Evolutionary conservation across 2,329 filamentous ascomycete species (phyloP).

Genomic region (Epichloe brachyelytri): DNA sequence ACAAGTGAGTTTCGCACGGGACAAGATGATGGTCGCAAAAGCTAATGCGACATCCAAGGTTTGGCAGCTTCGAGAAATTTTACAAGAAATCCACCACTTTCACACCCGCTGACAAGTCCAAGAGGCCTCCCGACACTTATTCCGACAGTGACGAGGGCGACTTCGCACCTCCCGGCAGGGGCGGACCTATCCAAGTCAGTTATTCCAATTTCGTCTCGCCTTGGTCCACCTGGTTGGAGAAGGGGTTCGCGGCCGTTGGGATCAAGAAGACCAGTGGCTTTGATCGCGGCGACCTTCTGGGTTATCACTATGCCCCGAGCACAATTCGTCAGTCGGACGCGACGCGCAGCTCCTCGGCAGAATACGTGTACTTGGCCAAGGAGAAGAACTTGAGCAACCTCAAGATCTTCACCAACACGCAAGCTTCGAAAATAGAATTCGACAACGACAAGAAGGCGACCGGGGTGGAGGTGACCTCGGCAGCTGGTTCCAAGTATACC

Average conservation of each 20-base stretch:
- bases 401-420: slow-evolving; percentile 26
- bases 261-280: slow-evolving; percentile 12
- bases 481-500: neutral
- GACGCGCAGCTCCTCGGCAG: slow-evolving; percentile 14
- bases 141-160: too few relatives aligned
- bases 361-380: slow-evolving; percentile 15
- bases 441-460: slow-evolving; percentile 24
- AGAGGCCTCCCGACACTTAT: slow-evolving; percentile 8
- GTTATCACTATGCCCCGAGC: slow-evolving; percentile 13
- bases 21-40: neutral
- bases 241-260: slow-evolving; percentile 15
- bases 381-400: slow-evolving; percentile 17
- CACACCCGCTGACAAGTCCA: slow-evolving; percentile 12
- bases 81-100: slow-evolving; percentile 16
- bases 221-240: slow-evolving; percentile 11
- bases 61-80: slow-evolving; percentile 14
- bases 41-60: neutral
- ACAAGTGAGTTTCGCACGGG: too few relatives aligned
- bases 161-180: slow-evolving; percentile 1
- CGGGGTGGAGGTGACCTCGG: slow-evolving; percentile 20
- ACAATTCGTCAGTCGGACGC: slow-evolving; percentile 10
- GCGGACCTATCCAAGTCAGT: slow-evolving; percentile 15
- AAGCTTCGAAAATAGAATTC: slow-evolving; percentile 33
- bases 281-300: slow-evolving; percentile 12
- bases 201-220: slow-evolving; percentile 15